phyloP scores from a whole-genome alignment of 306 rosid species.

The Cucumis melo region DNA sequence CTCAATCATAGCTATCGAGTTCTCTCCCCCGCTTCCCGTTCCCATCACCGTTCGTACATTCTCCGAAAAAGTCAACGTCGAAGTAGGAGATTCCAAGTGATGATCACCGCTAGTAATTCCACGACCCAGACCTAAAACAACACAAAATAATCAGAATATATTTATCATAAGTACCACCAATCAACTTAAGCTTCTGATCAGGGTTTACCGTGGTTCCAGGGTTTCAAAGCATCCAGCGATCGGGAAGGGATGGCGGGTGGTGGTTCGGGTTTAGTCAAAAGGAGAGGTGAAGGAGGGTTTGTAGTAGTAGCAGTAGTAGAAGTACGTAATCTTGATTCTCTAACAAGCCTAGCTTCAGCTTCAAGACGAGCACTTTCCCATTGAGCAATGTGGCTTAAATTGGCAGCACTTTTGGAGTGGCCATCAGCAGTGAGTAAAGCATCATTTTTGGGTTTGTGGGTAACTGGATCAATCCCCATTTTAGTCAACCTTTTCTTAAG shows the following conservation, averaged over 20 bases:
- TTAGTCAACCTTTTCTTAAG: slow-evolving; percentile 83
- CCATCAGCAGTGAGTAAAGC: slow-evolving; percentile 46
- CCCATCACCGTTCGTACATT: slow-evolving; percentile 27
- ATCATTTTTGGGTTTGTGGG: slow-evolving; percentile 89
- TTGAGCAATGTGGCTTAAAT: slow-evolving; percentile 95
- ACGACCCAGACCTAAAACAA: not conserved
- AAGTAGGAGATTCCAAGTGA: slow-evolving; percentile 69
- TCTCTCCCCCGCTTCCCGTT: slow-evolving; percentile 16
- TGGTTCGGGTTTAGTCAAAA: not conserved
- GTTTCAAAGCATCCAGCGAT: slow-evolving; percentile 16
- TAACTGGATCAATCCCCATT: slow-evolving; percentile 93
- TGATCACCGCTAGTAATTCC: slow-evolving; percentile 12
- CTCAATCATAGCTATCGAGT: slow-evolving; percentile 41
- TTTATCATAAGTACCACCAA: not conserved
- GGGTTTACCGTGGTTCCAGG: slow-evolving; percentile 12
- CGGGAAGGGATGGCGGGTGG: not conserved
- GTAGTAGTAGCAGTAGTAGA: slow-evolving; percentile 31
- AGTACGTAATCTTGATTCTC: slow-evolving; percentile 57
- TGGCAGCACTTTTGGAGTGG: slow-evolving; percentile 73
- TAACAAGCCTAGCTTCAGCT: slow-evolving; percentile 90
- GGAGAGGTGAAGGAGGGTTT: slow-evolving; percentile 13
- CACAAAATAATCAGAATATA: not conserved
- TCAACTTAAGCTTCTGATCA: not conserved
- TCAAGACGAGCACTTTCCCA: slow-evolving; percentile 99
- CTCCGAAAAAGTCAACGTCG: slow-evolving; percentile 63